Conservation (phyloP, 2,329 filamentous ascomycete species). For the Raffaelea albimanens region DNA sequence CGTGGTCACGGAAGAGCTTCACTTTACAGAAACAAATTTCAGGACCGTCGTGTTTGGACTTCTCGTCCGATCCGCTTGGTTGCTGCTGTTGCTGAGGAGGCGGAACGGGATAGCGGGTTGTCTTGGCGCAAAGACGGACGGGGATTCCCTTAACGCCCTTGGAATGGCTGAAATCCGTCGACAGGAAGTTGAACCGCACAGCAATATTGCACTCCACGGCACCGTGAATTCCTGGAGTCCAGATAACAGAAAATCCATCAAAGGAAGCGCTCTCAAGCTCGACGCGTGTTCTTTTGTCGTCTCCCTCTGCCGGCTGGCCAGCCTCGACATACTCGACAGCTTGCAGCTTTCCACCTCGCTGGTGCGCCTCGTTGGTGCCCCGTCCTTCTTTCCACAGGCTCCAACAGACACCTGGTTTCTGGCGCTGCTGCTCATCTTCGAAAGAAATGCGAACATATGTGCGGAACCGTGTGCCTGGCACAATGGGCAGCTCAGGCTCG, state of each 20-base stretch:
- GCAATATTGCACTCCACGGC: conserved; percentile 72
- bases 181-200: conserved; percentile 95
- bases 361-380: conserved; percentile 91
- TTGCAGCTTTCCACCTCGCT: conserved; percentile 82
- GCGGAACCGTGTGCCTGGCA: conserved; percentile 62
- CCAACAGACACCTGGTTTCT: conserved; percentile 64
- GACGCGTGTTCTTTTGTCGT: conserved; percentile 57
- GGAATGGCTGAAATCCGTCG: conserved; percentile 96
- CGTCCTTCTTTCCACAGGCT: conserved; percentile 87
- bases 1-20: conserved; percentile 93
- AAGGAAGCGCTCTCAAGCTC: conserved; percentile 73
- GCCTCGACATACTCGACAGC: conserved; percentile 87
- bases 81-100: background rate
- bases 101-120: conserved; percentile 23
- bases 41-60: conserved; percentile 14
- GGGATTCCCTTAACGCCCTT: conserved; percentile 98
- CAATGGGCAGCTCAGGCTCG: conserved; percentile 46
- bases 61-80: conserved; percentile 31
- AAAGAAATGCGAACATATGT: conserved; percentile 95
- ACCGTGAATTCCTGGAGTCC: conserved; percentile 65
- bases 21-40: conserved; percentile 95
- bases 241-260: conserved; percentile 86
- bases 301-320: conserved; percentile 47
- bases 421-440: conserved; percentile 87
- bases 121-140: conserved; percentile 86